These are phyloP conservation scores for Globisporangium solare DNA, from an alignment of 352 stramenopile species.

Conservation along the genomic window DNA sequence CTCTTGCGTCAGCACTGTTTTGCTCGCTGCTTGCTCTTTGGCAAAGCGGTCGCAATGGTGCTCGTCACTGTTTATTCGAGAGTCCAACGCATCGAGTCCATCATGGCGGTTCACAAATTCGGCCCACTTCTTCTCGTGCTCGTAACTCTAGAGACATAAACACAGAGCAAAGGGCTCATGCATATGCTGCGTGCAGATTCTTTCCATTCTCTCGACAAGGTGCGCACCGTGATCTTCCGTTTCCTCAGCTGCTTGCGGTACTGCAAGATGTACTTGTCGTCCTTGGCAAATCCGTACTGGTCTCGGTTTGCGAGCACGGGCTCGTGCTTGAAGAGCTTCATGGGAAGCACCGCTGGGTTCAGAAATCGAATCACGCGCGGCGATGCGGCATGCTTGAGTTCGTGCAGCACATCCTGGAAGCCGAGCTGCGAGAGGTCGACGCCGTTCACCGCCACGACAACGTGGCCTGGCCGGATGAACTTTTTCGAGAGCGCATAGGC, in stretches of 20 bases:
- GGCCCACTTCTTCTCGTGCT: slow-evolving; percentile 35
- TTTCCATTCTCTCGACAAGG: no score
- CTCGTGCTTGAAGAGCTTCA: slow-evolving; percentile 28
- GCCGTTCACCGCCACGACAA: slow-evolving; percentile 49
- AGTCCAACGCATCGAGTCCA: slow-evolving; percentile 33
- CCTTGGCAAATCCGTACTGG: slow-evolving; percentile 57
- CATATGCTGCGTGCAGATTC: background rate
- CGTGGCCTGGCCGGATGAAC: slow-evolving; percentile 29
- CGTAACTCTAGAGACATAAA: slow-evolving; percentile 24
- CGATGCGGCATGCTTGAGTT: slow-evolving; percentile 17
- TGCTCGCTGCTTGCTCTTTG: no score
- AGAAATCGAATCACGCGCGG: slow-evolving; percentile 46
- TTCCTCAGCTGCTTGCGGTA: slow-evolving; percentile 38
- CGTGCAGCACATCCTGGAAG: slow-evolving; percentile 31
- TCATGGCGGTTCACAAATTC: slow-evolving; percentile 34
- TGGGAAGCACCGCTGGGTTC: slow-evolving; percentile 30
- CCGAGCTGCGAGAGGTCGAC: slow-evolving; percentile 24
- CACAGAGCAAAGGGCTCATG: background rate
- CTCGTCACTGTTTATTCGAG: slow-evolving; percentile 15
- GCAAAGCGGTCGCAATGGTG: no score
- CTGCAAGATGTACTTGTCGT: slow-evolving; percentile 50
- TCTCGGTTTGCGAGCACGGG: slow-evolving; percentile 40
- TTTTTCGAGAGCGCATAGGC: slow-evolving; percentile 24
- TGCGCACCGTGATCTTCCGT: slow-evolving; percentile 26
- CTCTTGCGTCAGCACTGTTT: background rate